Percentiles rank a stretch among this genome's conserved stretches.
Evolutionary conservation across 192 early-diverging fungal species (phyloP).

Genomic region (Coemansia sp.): DNA sequence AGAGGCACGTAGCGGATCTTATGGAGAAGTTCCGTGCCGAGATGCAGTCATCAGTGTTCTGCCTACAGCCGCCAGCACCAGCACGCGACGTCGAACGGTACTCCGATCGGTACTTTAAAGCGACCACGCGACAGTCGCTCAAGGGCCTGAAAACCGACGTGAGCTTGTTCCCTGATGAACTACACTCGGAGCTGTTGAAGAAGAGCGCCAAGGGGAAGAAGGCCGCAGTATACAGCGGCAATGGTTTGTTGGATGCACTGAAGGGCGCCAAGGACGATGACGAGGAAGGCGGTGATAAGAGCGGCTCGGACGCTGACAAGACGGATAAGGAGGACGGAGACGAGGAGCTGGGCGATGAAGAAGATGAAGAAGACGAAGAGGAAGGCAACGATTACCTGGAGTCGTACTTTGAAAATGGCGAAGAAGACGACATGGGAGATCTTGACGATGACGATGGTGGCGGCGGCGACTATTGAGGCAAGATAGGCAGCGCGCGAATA

Average conservation of each 20-base stretch:
- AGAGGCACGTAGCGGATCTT: constrained; percentile 31
- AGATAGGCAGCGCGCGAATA: background rate
- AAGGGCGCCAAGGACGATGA: constrained; percentile 38
- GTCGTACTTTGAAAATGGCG: constrained; percentile 57
- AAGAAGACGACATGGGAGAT: constrained; percentile 54
- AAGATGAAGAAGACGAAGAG: constrained; percentile 49
- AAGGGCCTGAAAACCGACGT: constrained; percentile 41
- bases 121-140: constrained; percentile 19
- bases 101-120: constrained; percentile 44
- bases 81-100: constrained; percentile 49
- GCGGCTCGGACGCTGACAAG: constrained; percentile 16
- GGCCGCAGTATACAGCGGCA: constrained; percentile 9
- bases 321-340: constrained; percentile 23
- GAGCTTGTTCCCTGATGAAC: constrained; percentile 48
- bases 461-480: constrained; percentile 32
- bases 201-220: constrained; percentile 35
- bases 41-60: constrained; percentile 38
- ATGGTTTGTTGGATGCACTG: constrained; percentile 28
- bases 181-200: constrained; percentile 36
- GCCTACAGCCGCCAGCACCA: constrained; percentile 40
- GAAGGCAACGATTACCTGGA: constrained; percentile 55
- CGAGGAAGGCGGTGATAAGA: constrained; percentile 17
- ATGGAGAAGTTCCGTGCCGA: constrained; percentile 28
- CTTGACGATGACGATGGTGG: constrained; percentile 54
- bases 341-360: constrained; percentile 22